phyloP scores from a whole-genome alignment of 106 monocot species.

The Vanilla planifolia region DNA sequence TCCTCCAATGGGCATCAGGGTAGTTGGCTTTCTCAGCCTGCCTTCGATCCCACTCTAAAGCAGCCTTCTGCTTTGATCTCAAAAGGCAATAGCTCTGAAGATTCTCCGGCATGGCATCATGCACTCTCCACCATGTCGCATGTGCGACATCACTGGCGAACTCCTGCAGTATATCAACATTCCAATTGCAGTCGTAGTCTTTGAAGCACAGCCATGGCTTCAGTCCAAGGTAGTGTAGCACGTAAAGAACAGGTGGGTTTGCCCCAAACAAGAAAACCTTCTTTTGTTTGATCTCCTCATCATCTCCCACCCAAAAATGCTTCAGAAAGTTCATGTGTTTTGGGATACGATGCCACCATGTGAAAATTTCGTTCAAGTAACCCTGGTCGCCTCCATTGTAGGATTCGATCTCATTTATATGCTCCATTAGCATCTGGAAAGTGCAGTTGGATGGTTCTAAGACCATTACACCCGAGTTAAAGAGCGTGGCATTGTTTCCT shows the following conservation, averaged over 20 bases:
- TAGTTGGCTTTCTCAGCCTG: conserved; percentile 53
- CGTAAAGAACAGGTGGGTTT: conserved; percentile 40
- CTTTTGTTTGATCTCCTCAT: conserved; percentile 32
- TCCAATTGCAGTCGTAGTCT: conserved; percentile 31
- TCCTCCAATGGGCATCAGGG: conserved; percentile 44
- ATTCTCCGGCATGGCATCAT: conserved; percentile 44
- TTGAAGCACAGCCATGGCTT: conserved; percentile 61
- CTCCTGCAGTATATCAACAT: conserved; percentile 35
- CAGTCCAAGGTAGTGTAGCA: conserved; percentile 44
- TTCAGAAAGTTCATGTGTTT: conserved; percentile 56
- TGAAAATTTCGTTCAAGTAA: conserved; percentile 53
- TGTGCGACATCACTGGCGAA: conserved; percentile 64
- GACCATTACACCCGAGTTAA: conserved; percentile 61
- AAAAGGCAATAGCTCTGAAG: conserved; percentile 46
- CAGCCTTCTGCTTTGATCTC: conserved; percentile 57
- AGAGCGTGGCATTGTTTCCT: conserved; percentile 47
- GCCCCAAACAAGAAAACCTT: conserved; percentile 32
- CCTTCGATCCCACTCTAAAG: conserved; percentile 54
- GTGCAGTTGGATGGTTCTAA: conserved; percentile 50
- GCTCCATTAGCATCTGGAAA: conserved; percentile 40
- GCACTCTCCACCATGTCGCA: conserved; percentile 51
- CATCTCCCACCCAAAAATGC: conserved; percentile 46
- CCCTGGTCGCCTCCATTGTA: conserved; percentile 64
- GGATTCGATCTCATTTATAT: conserved; percentile 31
- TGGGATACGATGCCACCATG: conserved; percentile 56